Base-by-base conservation (phyloP, 495 filamentous ascomycete genomes). In the Emericellopsis terricola region DNA sequence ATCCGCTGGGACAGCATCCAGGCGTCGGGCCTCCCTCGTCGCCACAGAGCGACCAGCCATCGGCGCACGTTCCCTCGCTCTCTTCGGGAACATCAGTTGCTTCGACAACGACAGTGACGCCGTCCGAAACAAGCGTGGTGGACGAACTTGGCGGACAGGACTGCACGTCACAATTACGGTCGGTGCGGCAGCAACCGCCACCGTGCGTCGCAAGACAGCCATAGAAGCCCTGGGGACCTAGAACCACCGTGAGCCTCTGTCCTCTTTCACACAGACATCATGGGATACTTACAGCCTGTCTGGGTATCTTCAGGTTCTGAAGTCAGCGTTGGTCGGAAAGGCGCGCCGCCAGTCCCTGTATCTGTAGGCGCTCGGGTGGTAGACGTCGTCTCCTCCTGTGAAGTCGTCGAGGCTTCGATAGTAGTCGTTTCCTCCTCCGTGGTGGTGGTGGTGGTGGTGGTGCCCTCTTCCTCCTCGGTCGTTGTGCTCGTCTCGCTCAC, bases 1-100 rank as follows among this genome's bases (percentile, higher is more conserved):
- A 87, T 14, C 79, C 81, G 15, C 40, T 57, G 3, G 82, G 83
- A 62, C 84, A 94, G 46, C 84, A 94, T 6, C 85, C 84, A 0
- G 74, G 67, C 0, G 58, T 57, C 9, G 59, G 65, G 4, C 68
- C 70, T 0, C 68, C 70, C 36, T 46, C 50, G 1, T 20, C 33
- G 13, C 53, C 53, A 42, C 85, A 94, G 27, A 62, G 65, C 36
- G 71, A 81, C 84, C 84, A 94, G 2, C 84, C 84, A 15, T 35
- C 52, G 0, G 82, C 81, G 41, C 85, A 94, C 17, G 49, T 56
- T 8, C 62, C 55, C 5, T 50, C 50, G 0, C 51, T 15, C 18
- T 39, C 0, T 14, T 50, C 45, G 19, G 55, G 40, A 14, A 56
- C 46, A 20, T 61, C 45, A 10, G 55, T 59, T 8, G 59, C 56